These are phyloP conservation scores for Mycosarcoma maydis DNA, from an alignment of 1,284 basidiomycete genomes.

Conservation along the genomic window DNA sequence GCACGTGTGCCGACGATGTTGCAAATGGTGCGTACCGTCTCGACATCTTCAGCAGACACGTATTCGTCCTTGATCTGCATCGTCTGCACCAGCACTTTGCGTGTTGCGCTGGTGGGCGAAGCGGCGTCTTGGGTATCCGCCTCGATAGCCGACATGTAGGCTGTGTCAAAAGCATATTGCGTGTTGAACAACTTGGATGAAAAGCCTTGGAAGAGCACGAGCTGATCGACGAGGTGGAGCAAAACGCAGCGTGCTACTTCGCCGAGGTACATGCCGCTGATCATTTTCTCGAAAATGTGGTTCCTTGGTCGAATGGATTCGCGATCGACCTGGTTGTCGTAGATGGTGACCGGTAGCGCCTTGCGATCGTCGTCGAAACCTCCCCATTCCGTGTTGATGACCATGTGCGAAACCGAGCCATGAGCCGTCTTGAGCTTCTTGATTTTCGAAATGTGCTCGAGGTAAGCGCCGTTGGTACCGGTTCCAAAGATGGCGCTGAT, in stretches of 20 bases:
- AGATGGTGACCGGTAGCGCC: conserved; percentile 89
- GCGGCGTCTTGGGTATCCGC: conserved; percentile 59
- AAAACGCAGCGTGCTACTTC: conserved; percentile 89
- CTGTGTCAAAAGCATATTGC: conserved; percentile 93
- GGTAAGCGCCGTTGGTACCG: conserved; percentile 96
- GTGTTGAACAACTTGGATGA: conserved; percentile 79
- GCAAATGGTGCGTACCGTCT: conserved; percentile 83
- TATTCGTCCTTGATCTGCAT: conserved; percentile 72
- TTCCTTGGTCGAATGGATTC: conserved; percentile 91
- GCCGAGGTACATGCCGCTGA: conserved; percentile 98
- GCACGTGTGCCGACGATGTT: conserved; percentile 83
- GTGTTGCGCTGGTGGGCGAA: conserved; percentile 62
- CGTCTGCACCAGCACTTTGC: conserved; percentile 73
- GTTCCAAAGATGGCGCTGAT: conserved; percentile 94
- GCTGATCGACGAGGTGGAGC: conserved; percentile 82
- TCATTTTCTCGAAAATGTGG: conserved; percentile 97
- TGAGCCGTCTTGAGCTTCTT: conserved; percentile 71
- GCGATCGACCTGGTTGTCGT: conserved; percentile 90
- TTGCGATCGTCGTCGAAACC: conserved; percentile 71
- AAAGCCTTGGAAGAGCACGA: conserved; percentile 79
- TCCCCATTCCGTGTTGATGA: conserved; percentile 92
- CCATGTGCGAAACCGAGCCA: conserved; percentile 73
- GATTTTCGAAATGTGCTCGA: conserved; percentile 86
- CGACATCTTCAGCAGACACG: conserved; percentile 70
- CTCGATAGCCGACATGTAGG: conserved; percentile 88